Conservation (phyloP, 2,329 filamentous ascomycete species). For the Aspergillus tamarii region DNA sequence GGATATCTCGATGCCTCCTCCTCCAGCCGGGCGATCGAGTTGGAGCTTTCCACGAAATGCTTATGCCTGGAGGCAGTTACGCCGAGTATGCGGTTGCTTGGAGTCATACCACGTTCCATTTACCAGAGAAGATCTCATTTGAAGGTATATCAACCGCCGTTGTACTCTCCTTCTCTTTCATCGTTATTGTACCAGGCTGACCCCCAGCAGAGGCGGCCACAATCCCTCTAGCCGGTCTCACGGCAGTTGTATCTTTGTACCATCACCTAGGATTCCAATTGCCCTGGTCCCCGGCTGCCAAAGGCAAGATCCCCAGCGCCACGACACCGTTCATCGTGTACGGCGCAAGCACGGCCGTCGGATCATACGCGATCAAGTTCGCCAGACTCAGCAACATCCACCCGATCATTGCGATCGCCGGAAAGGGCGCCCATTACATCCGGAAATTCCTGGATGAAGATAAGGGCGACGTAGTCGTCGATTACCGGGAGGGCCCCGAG, state of each 20-base stretch:
- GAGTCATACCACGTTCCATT: conserved; percentile 58
- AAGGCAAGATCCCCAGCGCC: conserved; percentile 1
- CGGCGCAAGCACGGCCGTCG: conserved; percentile 58
- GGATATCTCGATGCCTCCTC: too few species aligned
- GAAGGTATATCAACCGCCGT: conserved; percentile 44
- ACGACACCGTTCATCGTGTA: conserved; percentile 51
- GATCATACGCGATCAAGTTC: conserved; percentile 62
- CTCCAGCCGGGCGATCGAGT: conserved; percentile 56
- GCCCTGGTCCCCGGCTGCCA: conserved; percentile 50
- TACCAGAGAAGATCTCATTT: conserved; percentile 54
- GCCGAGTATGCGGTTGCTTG: conserved; percentile 61
- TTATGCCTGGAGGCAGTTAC: conserved; percentile 52
- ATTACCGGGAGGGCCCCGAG: conserved; percentile 63
- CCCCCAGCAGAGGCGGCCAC: conserved; percentile 55
- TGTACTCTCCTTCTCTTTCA: too few species aligned
- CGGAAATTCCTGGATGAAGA: conserved; percentile 54
- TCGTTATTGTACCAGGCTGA: too few species aligned
- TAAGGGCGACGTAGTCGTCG: conserved; percentile 62
- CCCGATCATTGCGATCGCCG: conserved; percentile 64
- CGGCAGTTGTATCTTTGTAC: conserved; percentile 57
- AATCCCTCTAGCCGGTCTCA: conserved; percentile 60
- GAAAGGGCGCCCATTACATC: conserved; percentile 55
- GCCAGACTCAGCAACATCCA: conserved; percentile 60
- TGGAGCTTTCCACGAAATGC: conserved; percentile 54
- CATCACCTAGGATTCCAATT: conserved; percentile 50